These are phyloP conservation scores for Saitozyma sp. DNA, from an alignment of 768 basidiomycete genomes.

Conservation along the genomic window DNA sequence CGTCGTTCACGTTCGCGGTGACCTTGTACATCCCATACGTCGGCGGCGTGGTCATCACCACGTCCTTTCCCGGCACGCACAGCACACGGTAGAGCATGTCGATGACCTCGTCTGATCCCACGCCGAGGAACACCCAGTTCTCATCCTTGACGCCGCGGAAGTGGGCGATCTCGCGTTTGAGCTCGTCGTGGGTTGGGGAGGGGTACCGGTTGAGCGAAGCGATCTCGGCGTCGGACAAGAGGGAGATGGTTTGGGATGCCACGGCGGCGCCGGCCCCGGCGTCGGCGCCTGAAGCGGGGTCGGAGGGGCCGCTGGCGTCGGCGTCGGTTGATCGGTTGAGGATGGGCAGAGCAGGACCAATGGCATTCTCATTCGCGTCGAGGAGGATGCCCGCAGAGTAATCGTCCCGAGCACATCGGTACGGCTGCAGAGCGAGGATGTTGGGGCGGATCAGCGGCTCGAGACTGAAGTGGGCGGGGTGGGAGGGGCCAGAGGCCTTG, in stretches of 20 bases:
- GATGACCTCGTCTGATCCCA: constrained; percentile 95
- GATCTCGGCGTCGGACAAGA: constrained; percentile 25
- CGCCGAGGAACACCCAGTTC: constrained; percentile 85
- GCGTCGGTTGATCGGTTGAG: neutral
- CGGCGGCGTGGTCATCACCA: constrained; percentile 84
- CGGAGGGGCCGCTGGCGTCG: neutral
- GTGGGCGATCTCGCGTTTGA: constrained; percentile 73
- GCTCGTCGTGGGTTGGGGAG: constrained; percentile 76
- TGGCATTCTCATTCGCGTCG: constrained; percentile 96
- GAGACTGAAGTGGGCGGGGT: constrained; percentile 80
- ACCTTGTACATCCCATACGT: constrained; percentile 98
- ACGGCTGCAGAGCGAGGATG: constrained; percentile 85
- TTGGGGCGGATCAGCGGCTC: constrained; percentile 86
- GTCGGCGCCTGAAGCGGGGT: neutral
- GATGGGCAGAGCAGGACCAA: constrained; percentile 76
- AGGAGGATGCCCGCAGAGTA: constrained; percentile 87
- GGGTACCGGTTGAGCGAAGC: constrained; percentile 79
- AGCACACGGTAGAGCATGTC: constrained; percentile 90
- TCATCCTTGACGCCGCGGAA: constrained; percentile 68
- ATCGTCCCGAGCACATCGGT: constrained; percentile 94
- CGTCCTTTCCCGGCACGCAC: constrained; percentile 74
- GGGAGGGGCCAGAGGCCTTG: constrained; percentile 48
- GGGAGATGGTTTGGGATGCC: constrained; percentile 19
- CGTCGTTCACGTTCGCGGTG: constrained; percentile 91
- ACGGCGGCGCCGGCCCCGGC: neutral